Conservation (phyloP, 2,329 filamentous ascomycete genomes). For the Dactylellina parvicollis region DNA sequence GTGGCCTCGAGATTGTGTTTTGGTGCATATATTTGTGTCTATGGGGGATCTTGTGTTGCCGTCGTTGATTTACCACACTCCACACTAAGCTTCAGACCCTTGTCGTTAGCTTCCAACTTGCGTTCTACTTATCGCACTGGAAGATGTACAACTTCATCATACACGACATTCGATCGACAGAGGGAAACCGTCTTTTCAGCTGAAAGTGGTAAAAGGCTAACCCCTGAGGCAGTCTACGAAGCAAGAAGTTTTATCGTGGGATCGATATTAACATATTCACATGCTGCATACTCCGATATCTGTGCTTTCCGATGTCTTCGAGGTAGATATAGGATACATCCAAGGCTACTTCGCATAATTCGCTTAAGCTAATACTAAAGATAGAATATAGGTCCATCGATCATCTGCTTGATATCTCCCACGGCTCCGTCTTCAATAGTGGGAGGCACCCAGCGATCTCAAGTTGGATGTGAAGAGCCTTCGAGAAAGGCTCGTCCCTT, state of each 20-base stretch:
- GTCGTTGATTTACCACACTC: constrained; percentile 28
- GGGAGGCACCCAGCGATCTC: constrained; percentile 27
- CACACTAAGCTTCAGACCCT: background rate
- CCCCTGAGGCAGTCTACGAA: constrained; percentile 19
- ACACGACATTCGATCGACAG: constrained; percentile 6
- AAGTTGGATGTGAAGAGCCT: constrained; percentile 14
- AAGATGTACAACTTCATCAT: background rate
- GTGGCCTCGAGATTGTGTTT: background rate
- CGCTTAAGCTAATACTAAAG: constrained; percentile 41
- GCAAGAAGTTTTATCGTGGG: background rate
- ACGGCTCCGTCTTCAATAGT: background rate
- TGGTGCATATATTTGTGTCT: no score
- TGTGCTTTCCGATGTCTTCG: no score
- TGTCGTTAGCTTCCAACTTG: background rate
- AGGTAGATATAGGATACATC: background rate
- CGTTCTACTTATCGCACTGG: no score
- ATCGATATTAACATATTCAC: background rate
- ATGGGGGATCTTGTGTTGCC: constrained; percentile 16
- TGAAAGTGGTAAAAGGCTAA: constrained; percentile 27
- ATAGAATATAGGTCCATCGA: constrained; percentile 14
- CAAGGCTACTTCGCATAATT: no score
- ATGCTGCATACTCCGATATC: background rate
- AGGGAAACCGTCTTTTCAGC: constrained; percentile 13
- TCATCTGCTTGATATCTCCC: background rate
- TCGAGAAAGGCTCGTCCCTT: constrained; percentile 20